Evolutionary conservation across 768 basidiomycete genomes (phyloP).

Genomic region (Piloderma croceum): DNA sequence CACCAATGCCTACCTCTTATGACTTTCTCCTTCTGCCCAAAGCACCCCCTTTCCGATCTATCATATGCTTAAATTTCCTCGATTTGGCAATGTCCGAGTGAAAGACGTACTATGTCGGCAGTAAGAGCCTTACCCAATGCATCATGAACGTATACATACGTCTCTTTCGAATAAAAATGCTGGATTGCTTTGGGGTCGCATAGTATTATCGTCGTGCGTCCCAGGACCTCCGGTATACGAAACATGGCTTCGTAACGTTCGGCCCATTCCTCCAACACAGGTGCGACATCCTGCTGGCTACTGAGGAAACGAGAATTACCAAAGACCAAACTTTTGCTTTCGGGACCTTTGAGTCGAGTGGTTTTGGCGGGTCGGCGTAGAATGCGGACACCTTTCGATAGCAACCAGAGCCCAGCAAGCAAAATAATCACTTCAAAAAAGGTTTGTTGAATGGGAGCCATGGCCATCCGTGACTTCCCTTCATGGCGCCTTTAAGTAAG

Average conservation of each 20-base stretch:
- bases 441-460: too few relatives aligned
- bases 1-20: conserved; percentile 13
- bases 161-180: conserved; percentile 19
- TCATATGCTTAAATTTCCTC: conserved; percentile 6
- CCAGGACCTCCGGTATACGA: too few relatives aligned
- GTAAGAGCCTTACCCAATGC: conserved; percentile 1
- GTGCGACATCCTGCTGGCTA: too few relatives aligned
- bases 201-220: conserved; percentile 11
- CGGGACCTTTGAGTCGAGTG: conserved; percentile 23
- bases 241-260: too few relatives aligned
- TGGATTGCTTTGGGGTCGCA: conserved; percentile 20
- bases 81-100: neutral
- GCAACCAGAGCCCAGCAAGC: conserved; percentile 13
- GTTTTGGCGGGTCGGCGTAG: conserved; percentile 14
- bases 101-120: conserved; percentile 3
- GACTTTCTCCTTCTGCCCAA: too few relatives aligned
- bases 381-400: conserved; percentile 10
- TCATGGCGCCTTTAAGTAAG: too few relatives aligned
- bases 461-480: too few relatives aligned
- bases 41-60: conserved; percentile 17
- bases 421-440: conserved; percentile 12
- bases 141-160: conserved; percentile 15
- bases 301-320: too few relatives aligned
- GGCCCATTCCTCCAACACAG: too few relatives aligned
- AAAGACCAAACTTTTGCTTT: conserved; percentile 21